These are phyloP conservation scores for Clohesyomyces aquaticus DNA, from an alignment of 495 filamentous ascomycete species.

Conservation along the genomic window DNA sequence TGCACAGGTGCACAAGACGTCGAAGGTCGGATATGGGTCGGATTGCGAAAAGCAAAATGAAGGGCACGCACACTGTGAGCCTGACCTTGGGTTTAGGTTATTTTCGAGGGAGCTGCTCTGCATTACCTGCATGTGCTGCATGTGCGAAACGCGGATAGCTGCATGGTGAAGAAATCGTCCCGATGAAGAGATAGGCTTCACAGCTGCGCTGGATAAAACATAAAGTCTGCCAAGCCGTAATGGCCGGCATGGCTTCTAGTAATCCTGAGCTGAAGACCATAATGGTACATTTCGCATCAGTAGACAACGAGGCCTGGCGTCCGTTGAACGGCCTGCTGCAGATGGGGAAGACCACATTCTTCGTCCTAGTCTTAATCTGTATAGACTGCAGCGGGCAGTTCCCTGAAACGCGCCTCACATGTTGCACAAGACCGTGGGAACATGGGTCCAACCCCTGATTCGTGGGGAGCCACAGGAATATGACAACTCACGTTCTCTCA, in stretches of 20 bases:
- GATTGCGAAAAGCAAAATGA: neutral
- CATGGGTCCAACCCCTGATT: neutral
- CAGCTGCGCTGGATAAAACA: neutral
- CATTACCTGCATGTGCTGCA: slow-evolving; percentile 27
- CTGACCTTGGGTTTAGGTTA: slow-evolving; percentile 5
- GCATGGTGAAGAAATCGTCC: slow-evolving; percentile 5
- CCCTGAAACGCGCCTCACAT: slow-evolving; percentile 25
- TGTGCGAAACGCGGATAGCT: slow-evolving; percentile 30
- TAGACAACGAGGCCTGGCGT: slow-evolving; percentile 3
- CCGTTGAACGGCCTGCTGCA: slow-evolving; percentile 11
- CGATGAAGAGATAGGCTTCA: neutral
- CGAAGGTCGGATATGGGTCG: neutral
- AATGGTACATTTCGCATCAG: neutral
- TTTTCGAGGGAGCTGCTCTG: slow-evolving; percentile 6
- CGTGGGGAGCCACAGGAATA: neutral
- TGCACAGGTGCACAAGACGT: neutral
- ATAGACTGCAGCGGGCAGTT: slow-evolving; percentile 16
- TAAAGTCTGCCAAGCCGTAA: neutral
- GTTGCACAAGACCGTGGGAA: neutral
- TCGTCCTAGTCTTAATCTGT: slow-evolving; percentile 33
- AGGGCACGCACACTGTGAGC: neutral
- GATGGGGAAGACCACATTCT: neutral
- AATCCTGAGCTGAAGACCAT: neutral
- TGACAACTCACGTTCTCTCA: slow-evolving; percentile 3
- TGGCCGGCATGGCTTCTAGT: neutral